A percentile compares a stretch with the other conserved stretches of the same genome.
Conservation (phyloP, 2,329 filamentous ascomycete species). For the Fusarium sp. region DNA sequence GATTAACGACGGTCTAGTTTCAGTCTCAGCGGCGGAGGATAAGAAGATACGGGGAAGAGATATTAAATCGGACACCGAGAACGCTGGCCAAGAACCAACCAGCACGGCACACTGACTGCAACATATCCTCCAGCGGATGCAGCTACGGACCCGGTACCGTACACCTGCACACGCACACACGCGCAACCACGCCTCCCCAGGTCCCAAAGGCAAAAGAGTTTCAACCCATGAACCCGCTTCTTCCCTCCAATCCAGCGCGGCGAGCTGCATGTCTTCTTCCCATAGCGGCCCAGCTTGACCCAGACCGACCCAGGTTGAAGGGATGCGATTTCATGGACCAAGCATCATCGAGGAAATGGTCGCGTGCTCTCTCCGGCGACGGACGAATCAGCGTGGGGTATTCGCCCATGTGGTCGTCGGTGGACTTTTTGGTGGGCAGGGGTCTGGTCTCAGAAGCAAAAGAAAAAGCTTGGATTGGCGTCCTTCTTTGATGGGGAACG, state of each 20-base stretch:
- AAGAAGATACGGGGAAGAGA: conserved; percentile 24
- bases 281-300: conserved; percentile 23
- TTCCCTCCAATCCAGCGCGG: conserved; percentile 38
- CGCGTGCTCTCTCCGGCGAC: conserved; percentile 50
- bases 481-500: conserved; percentile 22
- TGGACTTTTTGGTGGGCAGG: conserved; percentile 39
- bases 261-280: conserved; percentile 21
- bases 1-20: conserved; percentile 17
- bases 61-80: conserved; percentile 24
- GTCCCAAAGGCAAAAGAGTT: conserved; percentile 36
- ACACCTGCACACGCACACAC: conserved; percentile 27
- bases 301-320: conserved; percentile 31
- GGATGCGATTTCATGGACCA: conserved; percentile 49
- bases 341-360: conserved; percentile 57
- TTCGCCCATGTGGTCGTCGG: conserved; percentile 49
- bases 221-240: conserved; percentile 36
- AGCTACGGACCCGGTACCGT: conserved; percentile 9
- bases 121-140: conserved; percentile 4
- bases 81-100: conserved; percentile 5
- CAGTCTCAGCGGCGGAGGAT: conserved; percentile 10
- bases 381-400: conserved; percentile 48
- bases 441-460: conserved; percentile 32
- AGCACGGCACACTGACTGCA: conserved; percentile 1
- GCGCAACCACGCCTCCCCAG: conserved; percentile 18
- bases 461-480: conserved; percentile 37